A percentile compares a stretch with the other conserved stretches of the same genome.
phyloP scores from a whole-genome alignment of 257 asterid genomes.

The Solanum paucissectum region DNA sequence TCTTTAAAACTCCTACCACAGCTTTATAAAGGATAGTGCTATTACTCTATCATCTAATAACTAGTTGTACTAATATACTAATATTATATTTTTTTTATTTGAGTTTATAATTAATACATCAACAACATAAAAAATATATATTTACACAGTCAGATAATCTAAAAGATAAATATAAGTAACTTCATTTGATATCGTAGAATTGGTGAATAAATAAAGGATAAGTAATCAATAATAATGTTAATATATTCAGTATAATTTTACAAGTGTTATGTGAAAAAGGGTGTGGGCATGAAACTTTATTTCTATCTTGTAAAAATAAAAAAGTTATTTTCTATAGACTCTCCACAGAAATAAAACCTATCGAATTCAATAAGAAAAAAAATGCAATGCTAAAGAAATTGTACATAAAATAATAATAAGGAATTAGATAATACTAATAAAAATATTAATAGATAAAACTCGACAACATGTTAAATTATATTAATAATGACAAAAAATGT shows the following conservation, averaged over 20 bases:
- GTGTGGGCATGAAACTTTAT: not conserved
- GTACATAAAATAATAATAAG: not conserved
- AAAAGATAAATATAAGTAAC: not conserved
- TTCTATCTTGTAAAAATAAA: not conserved
- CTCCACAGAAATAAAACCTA: not conserved
- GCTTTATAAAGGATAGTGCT: not conserved
- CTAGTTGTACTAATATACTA: not conserved
- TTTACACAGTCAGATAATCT: not conserved
- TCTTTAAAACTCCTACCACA: slow-evolving; percentile 8
- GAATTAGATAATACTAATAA: not conserved
- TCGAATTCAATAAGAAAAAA: not conserved
- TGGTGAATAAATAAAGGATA: not conserved
- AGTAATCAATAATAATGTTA: rapidly evolving
- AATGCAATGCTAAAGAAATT: not conserved
- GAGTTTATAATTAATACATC: not conserved
- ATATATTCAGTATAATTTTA: not conserved
- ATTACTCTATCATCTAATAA: not conserved
- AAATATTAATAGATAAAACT: not conserved
- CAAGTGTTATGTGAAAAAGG: not conserved
- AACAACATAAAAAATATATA: not conserved
- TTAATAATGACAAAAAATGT: not conserved
- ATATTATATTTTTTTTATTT: not conserved
- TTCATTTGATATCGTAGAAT: not conserved
- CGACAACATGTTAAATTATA: not conserved
- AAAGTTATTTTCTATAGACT: not conserved